phyloP scores from a whole-genome alignment of 495 filamentous ascomycete genomes.

The Aspergillus conjunctus region DNA sequence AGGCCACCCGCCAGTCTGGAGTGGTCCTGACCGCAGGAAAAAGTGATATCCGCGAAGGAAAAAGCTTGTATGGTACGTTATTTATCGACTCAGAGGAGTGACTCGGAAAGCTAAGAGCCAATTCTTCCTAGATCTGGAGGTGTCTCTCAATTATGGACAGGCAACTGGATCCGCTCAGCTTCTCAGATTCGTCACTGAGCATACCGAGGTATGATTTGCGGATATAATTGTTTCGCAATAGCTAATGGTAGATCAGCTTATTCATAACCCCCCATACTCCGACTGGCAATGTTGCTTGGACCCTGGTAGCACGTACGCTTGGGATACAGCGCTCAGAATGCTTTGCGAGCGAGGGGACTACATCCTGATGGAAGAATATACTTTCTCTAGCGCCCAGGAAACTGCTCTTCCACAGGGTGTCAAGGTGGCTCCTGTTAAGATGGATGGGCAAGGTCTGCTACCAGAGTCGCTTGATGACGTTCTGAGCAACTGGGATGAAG shows the following conservation, averaged over 20 bases:
- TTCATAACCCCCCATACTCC: slow-evolving; percentile 58
- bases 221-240: not conserved
- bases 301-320: slow-evolving; percentile 73
- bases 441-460: slow-evolving; percentile 79
- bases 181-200: slow-evolving; percentile 86
- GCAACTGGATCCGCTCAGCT: slow-evolving; percentile 83
- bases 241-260: slow-evolving; percentile 32
- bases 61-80: slow-evolving; percentile 58
- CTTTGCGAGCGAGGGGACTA: slow-evolving; percentile 71
- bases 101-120: slow-evolving; percentile 1
- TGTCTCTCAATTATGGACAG: slow-evolving; percentile 89
- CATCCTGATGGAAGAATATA: slow-evolving; percentile 82
- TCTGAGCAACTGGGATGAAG: slow-evolving; percentile 66
- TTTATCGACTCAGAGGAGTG: not conserved
- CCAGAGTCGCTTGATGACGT: slow-evolving; percentile 66
- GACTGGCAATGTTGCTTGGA: slow-evolving; percentile 82
- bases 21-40: slow-evolving; percentile 69
- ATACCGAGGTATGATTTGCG: slow-evolving; percentile 65
- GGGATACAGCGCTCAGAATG: slow-evolving; percentile 78
- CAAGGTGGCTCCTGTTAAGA: slow-evolving; percentile 67
- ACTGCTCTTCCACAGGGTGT: slow-evolving; percentile 77
- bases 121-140: slow-evolving; percentile 62
- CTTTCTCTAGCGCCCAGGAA: slow-evolving; percentile 81
- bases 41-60: slow-evolving; percentile 71
- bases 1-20: slow-evolving; percentile 57